Percentiles rank a stretch among this genome's conserved stretches.
phyloP scores from a whole-genome alignment of 1,139 yeast genomes.

The Lodderomyces orthopsilosis region DNA sequence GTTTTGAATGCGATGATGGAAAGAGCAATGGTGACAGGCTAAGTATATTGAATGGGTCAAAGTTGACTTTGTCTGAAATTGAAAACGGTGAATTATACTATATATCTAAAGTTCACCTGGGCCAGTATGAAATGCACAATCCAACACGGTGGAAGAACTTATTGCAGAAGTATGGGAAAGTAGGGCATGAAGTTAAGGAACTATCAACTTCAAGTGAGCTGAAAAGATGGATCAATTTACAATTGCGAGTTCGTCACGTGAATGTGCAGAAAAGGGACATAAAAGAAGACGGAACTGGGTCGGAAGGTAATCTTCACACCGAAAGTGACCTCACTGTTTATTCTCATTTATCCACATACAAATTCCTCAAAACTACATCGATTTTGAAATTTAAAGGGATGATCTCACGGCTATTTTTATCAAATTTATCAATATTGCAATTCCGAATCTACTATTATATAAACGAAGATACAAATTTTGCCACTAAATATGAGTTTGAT shows the following conservation, averaged over 20 bases:
- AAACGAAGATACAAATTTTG: slow-evolving; percentile 13
- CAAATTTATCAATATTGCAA: slow-evolving; percentile 17
- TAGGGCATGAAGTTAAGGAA: slow-evolving; percentile 3
- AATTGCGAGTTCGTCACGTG: not conserved
- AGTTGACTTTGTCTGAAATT: slow-evolving; percentile 46
- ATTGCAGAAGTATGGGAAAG: slow-evolving; percentile 23
- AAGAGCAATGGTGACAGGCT: slow-evolving; percentile 16
- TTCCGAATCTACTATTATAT: slow-evolving; percentile 20
- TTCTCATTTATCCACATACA: not conserved
- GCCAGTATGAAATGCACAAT: slow-evolving; percentile 22
- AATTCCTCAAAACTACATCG: slow-evolving; percentile 15
- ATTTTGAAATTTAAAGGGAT: slow-evolving; percentile 30
- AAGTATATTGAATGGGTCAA: slow-evolving; percentile 54
- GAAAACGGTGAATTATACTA: slow-evolving; percentile 67
- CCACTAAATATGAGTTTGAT: slow-evolving; percentile 14
- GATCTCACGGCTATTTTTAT: slow-evolving; percentile 15
- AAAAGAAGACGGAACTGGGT: not conserved
- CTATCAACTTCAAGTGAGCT: not conserved
- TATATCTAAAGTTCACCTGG: slow-evolving; percentile 46
- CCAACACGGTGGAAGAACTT: slow-evolving; percentile 26
- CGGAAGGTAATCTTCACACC: not conserved
- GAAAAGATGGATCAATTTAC: slow-evolving; percentile 10
- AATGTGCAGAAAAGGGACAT: not conserved
- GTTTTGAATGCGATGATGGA: slow-evolving; percentile 35
- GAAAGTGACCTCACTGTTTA: not conserved